Evolutionary conservation across 345 rosid genomes (phyloP).

Genomic region (Bretschneidera sinensis): DNA sequence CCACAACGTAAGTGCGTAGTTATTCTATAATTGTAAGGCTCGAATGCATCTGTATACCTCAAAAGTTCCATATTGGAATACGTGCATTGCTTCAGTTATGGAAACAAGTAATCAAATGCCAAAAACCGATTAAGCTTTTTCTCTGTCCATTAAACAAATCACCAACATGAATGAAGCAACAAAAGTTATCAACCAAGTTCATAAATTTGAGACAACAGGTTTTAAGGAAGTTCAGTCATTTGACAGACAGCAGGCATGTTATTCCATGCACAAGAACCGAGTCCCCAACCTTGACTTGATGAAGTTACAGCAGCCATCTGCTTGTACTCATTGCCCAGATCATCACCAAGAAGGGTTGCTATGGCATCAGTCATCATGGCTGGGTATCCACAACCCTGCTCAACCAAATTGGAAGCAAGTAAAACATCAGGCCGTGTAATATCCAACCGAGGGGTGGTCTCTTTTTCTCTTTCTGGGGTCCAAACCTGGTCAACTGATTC

Average conservation of each 20-base stretch:
- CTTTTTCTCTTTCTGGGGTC: constrained; percentile 35
- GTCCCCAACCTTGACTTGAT: constrained; percentile 53
- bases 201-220: background rate
- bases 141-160: too few species aligned
- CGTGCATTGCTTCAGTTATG: too few species aligned
- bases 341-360: constrained; percentile 66
- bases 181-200: background rate
- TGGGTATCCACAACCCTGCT: constrained; percentile 50
- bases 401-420: constrained; percentile 74
- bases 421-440: constrained; percentile 53
- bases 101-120: too few species aligned
- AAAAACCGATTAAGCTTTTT: too few species aligned
- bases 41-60: too few species aligned
- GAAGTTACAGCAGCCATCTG: constrained; percentile 47
- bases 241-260: constrained; percentile 82
- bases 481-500: constrained; percentile 34
- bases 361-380: constrained; percentile 53
- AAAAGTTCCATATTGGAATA: too few species aligned
- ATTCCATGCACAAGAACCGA: constrained; percentile 70
- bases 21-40: too few species aligned
- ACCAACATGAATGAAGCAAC: background rate
- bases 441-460: constrained; percentile 26
- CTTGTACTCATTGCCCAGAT: constrained; percentile 54
- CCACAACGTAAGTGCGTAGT: too few species aligned
- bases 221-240: constrained; percentile 54